Evolutionary conservation across 1,284 basidiomycete species (phyloP), one percentile per base, ranked within the genome.

Genomic region (Grifola frondosa): DNA sequence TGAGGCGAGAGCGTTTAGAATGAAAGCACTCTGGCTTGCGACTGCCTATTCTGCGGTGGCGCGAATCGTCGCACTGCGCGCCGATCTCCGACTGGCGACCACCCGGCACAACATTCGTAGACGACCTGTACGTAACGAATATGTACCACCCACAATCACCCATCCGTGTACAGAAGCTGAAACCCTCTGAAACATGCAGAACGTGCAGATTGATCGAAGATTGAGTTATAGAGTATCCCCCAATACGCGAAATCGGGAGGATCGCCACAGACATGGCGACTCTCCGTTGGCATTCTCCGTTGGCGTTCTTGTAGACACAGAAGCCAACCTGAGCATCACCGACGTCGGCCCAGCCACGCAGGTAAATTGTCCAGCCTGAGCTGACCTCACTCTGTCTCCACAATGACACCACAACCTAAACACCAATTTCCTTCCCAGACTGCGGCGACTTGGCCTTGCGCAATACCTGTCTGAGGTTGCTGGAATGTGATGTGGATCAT

Each of bases 401-500:
- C 56, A 42, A 95, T 91, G 10, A 75, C 66, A 15, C 90, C 94
- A 58, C 87, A 90, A 3, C 93, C 93, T 19, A 96, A 70, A 65
- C 91, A 94, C 81, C 84, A 85, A 41, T 84, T 76, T 2, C 69
- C 79, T 46, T 82, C 74, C 69, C 84, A 96, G 6, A 96, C 50
- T 0, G 77, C 84, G 6, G 83, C 84, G 22, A 88, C 77, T 63
- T 97, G 94, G 2, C 93, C 93, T 0, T 80, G 74, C 0, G 91
- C 77, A n/a, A 92, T 81, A 4, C 81, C 85, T 34, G 77, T 75
- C 36, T 89, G 74, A 0, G 82, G 78, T 30, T 76, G 65, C 32
- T 74, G 67, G 52, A 90, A 87, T 12, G 58, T 61, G 40, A 84
- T 73, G 17, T 57, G 54, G 30, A 80, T 57, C 19, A 53, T 56